phyloP scores from a whole-genome alignment of 306 rosid genomes.

The Cucumis sativus region DNA sequence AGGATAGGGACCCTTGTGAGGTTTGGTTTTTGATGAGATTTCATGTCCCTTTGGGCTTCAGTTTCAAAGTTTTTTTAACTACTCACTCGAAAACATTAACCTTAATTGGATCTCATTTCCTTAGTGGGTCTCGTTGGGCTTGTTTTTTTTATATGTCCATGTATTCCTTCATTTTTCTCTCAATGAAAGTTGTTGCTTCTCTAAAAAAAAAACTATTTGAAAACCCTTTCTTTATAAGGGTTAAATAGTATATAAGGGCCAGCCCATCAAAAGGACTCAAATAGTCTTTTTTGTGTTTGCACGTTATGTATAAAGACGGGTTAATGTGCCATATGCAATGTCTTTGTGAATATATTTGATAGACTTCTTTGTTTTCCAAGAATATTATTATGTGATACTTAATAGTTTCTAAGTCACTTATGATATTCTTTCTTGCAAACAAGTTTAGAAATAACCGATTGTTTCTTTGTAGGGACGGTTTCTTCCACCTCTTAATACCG shows the following conservation, averaged over 20 bases:
- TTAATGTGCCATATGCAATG: neutral
- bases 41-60: no score
- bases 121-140: no score
- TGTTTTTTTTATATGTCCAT: no score
- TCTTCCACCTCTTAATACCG: slow-evolving; percentile 67
- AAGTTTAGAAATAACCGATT: neutral
- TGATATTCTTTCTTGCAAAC: neutral
- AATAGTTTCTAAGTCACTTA: neutral
- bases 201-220: no score
- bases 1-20: no score
- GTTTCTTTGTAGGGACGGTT: slow-evolving; percentile 59
- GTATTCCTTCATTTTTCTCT: no score
- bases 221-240: neutral
- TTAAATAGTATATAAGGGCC: neutral
- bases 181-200: no score
- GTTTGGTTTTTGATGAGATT: no score
- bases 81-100: no score
- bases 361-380: neutral
- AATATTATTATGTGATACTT: neutral
- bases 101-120: no score
- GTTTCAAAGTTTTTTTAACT: no score
- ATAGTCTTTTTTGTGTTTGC: neutral
- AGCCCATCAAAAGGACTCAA: neutral
- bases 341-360: neutral
- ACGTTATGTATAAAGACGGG: neutral